Evolutionary conservation across 208 protist genomes (phyloP), one percentile per base, ranked within the genome.

Genomic region (Zelonia costaricensis): DNA sequence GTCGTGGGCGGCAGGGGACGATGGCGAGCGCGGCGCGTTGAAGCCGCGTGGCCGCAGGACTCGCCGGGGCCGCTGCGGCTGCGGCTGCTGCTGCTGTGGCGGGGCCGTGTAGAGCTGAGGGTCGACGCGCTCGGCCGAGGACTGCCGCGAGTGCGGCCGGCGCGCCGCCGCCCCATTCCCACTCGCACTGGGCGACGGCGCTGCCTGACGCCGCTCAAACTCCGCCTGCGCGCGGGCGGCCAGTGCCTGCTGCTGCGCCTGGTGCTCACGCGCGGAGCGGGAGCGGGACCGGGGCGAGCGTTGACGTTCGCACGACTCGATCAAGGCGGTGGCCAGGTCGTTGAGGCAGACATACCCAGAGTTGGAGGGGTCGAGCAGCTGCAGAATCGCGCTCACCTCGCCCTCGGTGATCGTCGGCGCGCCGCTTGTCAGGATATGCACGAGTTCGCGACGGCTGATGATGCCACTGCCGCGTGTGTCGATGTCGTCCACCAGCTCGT

Each of bases 311-410:
- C 55, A 62, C 40, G 49, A 27, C 25, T 62, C 47, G 18, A 70
- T 48, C 15, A 57, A 38, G 6, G 65, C 40, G 27, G 49, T 28
- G 28, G 57, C 65, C 27, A 72, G 49, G 51, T 65, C 42, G 9
- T 51, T 65, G 15, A 72, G 43, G n/a, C n/a, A 31, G 10, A 72
- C 27, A 43, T 55, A 59, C 13, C 65, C 65, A 23, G 57, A 42
- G 43, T 62, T 45, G 25, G 31, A 53, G 9, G 86, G 86, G 46
- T 92, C 86, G 16, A 92, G 71, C 59, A 92, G 30, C 31, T 83
- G 64, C 40, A 92, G 31, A 15, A 86, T 66, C 7, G 86, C 82
- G 60, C 86, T 72, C 12, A 82, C 43, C 55, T 89, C 86, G 31
- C 71, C 56, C 1, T 65, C 60, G 5, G 74, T 65, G 40, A 87